Evolutionary conservation across 768 basidiomycete genomes (phyloP).

Genomic region (Cyathus striatus): DNA sequence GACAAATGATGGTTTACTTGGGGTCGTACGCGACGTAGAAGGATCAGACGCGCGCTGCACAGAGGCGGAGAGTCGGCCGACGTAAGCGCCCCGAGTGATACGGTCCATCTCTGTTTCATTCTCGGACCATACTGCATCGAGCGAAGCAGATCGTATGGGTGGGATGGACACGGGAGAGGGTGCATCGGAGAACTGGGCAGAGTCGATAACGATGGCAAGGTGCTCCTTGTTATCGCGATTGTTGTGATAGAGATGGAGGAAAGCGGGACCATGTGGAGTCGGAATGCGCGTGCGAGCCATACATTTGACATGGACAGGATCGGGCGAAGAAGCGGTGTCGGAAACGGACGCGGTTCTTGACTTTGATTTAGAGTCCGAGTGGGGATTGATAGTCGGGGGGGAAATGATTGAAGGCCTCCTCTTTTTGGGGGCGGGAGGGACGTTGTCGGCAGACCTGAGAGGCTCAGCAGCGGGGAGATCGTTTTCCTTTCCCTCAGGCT

Average conservation of each 20-base stretch:
- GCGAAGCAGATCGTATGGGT: constrained; percentile 71
- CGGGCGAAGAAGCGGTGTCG: constrained; percentile 11
- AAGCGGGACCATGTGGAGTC: constrained; percentile 89
- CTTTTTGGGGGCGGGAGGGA: constrained; percentile 34
- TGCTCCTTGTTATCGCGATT: constrained; percentile 92
- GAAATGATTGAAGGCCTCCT: constrained; percentile 29
- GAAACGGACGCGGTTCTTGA: constrained; percentile 15
- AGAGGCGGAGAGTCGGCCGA: constrained; percentile 69
- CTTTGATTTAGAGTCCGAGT: constrained; percentile 18
- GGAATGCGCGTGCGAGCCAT: constrained; percentile 98
- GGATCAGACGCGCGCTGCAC: constrained; percentile 41
- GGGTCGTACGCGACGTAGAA: constrained; percentile 13
- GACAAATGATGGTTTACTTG: constrained; percentile 13
- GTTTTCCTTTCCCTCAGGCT: constrained; percentile 48
- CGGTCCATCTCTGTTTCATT: constrained; percentile 92
- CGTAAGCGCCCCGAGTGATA: constrained; percentile 89
- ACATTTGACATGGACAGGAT: constrained; percentile 70
- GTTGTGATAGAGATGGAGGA: constrained; percentile 94
- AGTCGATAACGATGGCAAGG: constrained; percentile 90
- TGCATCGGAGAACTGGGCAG: constrained; percentile 69
- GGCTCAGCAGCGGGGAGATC: constrained; percentile 31
- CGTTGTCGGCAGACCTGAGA: constrained; percentile 31
- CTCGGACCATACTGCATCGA: constrained; percentile 82
- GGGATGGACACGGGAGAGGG: constrained; percentile 17
- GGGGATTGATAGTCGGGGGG: constrained; percentile 13